Base-by-base conservation (phyloP, 1,284 basidiomycete genomes). In the Austroboletus olivaceoglutinosus region DNA sequence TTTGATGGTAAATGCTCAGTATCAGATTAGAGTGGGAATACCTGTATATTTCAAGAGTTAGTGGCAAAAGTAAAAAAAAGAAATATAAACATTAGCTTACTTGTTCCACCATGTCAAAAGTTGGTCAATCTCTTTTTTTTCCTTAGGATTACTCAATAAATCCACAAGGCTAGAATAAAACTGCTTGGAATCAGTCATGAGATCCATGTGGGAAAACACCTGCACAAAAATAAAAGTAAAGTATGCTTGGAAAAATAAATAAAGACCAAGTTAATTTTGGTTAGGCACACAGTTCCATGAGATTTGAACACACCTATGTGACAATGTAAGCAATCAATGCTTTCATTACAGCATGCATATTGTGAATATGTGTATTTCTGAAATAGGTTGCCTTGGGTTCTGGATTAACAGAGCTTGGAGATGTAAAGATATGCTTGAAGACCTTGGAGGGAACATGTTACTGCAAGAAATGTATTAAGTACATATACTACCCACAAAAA, bases 371-470 rank as follows among this genome's bases (percentile, higher is more conserved):
- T 2, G 36, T 40, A 27, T 51, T 51, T 2, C 50, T 16, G 10
- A 34, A 46, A 1, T 8, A n/a, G 1, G 40, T 47, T n/a, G 50
- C 50, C 38, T 48, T 52, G 0, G 42, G 46, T 15, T 53, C 36
- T 19, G 4, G 16, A 2, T 51, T 40, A 1, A 53, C 41, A 1
- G 48, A 53, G 10, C 44, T 51, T 2, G 48, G 49, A 5, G 42
- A 52, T 0, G 46, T 54, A 15, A 54, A 53, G 2, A 53, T 39
- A 21, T 54, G 50, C 7, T 39, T 54, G 39, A 23, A 54, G 2
- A 43, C 46, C 49, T 53, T n/a, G 18, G 16, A n/a, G 7, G 5
- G 7, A 19, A 13, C 6, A 5, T 34, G 33, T 34, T 8, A 6
- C 33, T 8, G 15, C 5, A 8, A 16, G 15, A 13, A 34, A 34